phyloP scores from a whole-genome alignment of 495 filamentous ascomycete species.

The Hyaloscypha bicolor region DNA sequence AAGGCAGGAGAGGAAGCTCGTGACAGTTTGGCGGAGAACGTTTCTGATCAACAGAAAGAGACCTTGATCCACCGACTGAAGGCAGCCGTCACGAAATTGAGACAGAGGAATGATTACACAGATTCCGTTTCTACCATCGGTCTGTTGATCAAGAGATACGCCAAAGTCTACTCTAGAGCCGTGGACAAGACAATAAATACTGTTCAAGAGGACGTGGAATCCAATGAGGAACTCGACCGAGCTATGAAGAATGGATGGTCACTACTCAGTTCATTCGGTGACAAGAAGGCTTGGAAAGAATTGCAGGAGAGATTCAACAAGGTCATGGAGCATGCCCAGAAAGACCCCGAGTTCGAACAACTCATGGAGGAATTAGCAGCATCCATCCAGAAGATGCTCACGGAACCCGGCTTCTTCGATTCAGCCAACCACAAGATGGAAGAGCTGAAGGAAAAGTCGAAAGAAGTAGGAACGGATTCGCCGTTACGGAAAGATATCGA shows the following conservation, averaged over 20 bases:
- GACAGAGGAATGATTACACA: slow-evolving; percentile 76
- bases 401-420: slow-evolving; percentile 81
- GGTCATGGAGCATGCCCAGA: slow-evolving; percentile 72
- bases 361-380: slow-evolving; percentile 71
- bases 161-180: slow-evolving; percentile 71
- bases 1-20: slow-evolving; percentile 67
- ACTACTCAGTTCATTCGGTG: slow-evolving; percentile 77
- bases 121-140: slow-evolving; percentile 81
- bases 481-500: slow-evolving; percentile 74
- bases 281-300: slow-evolving; percentile 71
- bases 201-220: slow-evolving; percentile 67
- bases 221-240: slow-evolving; percentile 73
- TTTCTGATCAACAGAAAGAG: slow-evolving; percentile 69
- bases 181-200: slow-evolving; percentile 62
- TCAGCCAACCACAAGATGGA: slow-evolving; percentile 69
- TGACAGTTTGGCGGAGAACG: slow-evolving; percentile 67
- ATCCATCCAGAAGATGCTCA: slow-evolving; percentile 80
- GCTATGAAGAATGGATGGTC: slow-evolving; percentile 78
- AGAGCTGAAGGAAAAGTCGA: slow-evolving; percentile 68
- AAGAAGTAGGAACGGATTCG: slow-evolving; percentile 62
- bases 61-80: slow-evolving; percentile 76
- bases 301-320: slow-evolving; percentile 66
- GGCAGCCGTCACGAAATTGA: slow-evolving; percentile 71
- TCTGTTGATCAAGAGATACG: slow-evolving; percentile 77
- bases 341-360: slow-evolving; percentile 81